Percentiles rank a stretch among this genome's conserved stretches.
Conservation (phyloP, 108 stramenopile genomes). For the Schizochytrium sp. region DNA sequence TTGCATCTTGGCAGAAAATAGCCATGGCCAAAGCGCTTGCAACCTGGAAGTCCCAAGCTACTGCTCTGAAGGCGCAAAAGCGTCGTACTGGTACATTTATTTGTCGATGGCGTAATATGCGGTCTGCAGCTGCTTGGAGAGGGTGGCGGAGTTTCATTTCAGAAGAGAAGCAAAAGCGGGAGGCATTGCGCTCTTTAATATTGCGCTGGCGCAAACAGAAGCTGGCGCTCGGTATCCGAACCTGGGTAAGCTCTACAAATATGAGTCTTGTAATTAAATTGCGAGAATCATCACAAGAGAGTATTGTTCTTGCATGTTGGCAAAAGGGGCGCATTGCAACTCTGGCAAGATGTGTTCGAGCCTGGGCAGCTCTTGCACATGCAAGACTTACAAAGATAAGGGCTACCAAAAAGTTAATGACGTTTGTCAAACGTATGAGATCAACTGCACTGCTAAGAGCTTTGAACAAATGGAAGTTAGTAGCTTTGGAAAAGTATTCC, state of each 20-base stretch:
- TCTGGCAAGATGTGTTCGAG: not conserved
- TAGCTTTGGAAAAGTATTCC: not conserved
- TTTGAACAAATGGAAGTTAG: conserved; percentile 27
- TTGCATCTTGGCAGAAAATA: not conserved
- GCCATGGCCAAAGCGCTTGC: conserved; percentile 16
- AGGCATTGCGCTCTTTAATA: not conserved
- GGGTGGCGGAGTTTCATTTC: not conserved
- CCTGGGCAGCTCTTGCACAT: not conserved
- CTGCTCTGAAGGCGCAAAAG: not conserved
- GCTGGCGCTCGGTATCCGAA: conserved; percentile 4
- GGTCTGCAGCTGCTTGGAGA: not conserved
- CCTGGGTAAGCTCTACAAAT: not conserved
- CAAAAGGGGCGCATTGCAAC: not conserved
- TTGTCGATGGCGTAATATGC: conserved; percentile 33
- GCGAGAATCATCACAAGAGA: not conserved
- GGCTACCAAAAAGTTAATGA: not conserved
- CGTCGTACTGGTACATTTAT: not conserved
- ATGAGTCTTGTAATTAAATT: not conserved
- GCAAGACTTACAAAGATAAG: not conserved
- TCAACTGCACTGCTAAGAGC: conserved; percentile 2
- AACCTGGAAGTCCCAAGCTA: not conserved
- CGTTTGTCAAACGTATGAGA: conserved; percentile 1
- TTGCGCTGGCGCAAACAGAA: conserved; percentile 23
- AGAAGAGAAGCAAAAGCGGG: not conserved
- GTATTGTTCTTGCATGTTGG: conserved; percentile 9